Conservation (phyloP, 108 stramenopile genomes). For the Discostella pseudostelligera region DNA sequence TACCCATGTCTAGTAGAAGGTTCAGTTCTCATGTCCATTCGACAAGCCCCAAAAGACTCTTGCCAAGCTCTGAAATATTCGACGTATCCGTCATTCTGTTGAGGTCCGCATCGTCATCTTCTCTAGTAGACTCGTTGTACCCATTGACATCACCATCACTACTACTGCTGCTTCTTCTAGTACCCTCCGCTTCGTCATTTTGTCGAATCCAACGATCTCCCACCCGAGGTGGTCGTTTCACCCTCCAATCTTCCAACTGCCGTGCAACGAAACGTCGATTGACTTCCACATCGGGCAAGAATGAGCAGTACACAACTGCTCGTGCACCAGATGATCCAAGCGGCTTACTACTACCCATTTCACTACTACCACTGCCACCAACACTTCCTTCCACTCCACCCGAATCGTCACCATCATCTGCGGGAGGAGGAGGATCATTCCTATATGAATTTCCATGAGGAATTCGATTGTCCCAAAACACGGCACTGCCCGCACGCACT, state of each 20-base stretch:
- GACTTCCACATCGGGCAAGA: constrained; percentile 77
- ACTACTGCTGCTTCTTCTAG: too few relatives aligned
- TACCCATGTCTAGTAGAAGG: too few relatives aligned
- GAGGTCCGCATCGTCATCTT: background rate
- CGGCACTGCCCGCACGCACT: constrained; percentile 77
- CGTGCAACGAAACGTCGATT: constrained; percentile 72
- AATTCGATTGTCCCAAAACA: constrained; percentile 80
- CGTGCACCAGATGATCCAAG: constrained; percentile 47
- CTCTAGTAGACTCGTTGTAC: too few relatives aligned
- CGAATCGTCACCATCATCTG: background rate
- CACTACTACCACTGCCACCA: background rate
- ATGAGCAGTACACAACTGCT: constrained; percentile 85
- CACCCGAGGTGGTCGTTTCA: constrained; percentile 28
- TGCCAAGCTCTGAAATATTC: constrained; percentile 1
- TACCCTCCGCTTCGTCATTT: constrained; percentile 13
- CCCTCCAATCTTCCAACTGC: constrained; percentile 62
- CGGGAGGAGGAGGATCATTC: constrained; percentile 51
- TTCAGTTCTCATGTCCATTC: background rate
- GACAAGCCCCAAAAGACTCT: background rate
- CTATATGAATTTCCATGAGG: constrained; percentile 88
- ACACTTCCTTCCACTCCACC: background rate
- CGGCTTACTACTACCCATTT: background rate
- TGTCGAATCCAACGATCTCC: constrained; percentile 47
- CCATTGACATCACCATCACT: too few relatives aligned
- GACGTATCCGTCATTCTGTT: background rate